Evolutionary conservation across 352 stramenopile genomes (phyloP).

Genomic region (Pythium vanterpoolii): DNA sequence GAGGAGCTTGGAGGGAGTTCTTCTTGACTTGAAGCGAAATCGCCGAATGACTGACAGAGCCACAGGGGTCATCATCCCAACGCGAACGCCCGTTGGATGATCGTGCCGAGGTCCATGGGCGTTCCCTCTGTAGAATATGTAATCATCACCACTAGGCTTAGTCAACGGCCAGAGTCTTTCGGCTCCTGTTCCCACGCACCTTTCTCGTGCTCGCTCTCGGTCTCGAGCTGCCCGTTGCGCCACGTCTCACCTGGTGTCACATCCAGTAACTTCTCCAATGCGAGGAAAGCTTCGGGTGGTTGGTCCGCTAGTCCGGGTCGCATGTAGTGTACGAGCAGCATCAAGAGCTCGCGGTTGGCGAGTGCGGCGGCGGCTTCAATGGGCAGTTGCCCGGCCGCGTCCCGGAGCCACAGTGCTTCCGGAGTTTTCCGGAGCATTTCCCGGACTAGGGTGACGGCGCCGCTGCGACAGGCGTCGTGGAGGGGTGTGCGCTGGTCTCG

Average conservation of each 20-base stretch:
- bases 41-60: neutral
- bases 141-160: too few relatives aligned
- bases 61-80: neutral
- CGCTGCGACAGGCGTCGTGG: constrained; percentile 22
- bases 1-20: neutral
- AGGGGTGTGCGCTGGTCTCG: constrained; percentile 11
- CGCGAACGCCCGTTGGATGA: neutral
- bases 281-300: neutral
- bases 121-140: neutral
- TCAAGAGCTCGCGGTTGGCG: neutral
- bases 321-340: constrained; percentile 2
- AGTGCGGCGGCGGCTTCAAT: neutral
- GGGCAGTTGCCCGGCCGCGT: constrained; percentile 4
- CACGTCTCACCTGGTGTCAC: neutral
- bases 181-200: neutral
- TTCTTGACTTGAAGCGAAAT: neutral
- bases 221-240: neutral
- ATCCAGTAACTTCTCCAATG: neutral
- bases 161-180: too few relatives aligned
- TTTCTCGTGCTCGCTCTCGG: neutral
- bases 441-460: neutral
- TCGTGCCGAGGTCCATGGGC: neutral
- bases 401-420: constrained; percentile 5
- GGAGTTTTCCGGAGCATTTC: constrained; percentile 6
- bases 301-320: neutral